Conservation (phyloP, 2,329 filamentous ascomycete genomes). For the Plectosphaerella cucumerina region DNA sequence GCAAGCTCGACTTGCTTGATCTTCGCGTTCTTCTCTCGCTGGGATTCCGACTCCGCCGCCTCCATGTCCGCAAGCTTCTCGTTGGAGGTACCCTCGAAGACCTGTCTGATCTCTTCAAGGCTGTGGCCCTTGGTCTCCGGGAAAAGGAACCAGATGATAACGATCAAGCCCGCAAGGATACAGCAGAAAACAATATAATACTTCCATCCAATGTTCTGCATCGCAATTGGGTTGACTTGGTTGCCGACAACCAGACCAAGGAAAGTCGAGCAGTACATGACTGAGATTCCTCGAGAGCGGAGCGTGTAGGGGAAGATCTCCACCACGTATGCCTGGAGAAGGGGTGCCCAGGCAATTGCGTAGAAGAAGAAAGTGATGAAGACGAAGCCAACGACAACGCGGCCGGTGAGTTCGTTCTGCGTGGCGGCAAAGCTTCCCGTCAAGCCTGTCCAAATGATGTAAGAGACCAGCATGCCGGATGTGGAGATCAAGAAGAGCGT, state of each 20-base stretch:
- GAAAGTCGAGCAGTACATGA: constrained; percentile 6
- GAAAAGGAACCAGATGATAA: constrained; percentile 31
- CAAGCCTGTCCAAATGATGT: constrained; percentile 33
- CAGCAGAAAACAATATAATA: constrained; percentile 35
- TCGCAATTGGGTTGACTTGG: constrained; percentile 35
- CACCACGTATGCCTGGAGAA: constrained; percentile 22
- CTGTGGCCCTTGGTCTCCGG: constrained; percentile 26
- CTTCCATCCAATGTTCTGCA: constrained; percentile 30
- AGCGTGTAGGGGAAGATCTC: constrained; percentile 21
- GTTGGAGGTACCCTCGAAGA: constrained; percentile 19
- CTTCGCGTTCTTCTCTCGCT: too few species aligned
- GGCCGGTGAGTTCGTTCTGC: constrained; percentile 15
- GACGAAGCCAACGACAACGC: constrained; percentile 26
- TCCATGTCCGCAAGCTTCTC: neutral
- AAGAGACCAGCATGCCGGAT: constrained; percentile 27
- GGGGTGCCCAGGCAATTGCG: constrained; percentile 27
- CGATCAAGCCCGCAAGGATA: constrained; percentile 24
- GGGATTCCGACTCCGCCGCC: neutral
- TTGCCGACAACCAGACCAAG: constrained; percentile 26
- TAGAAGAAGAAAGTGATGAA: constrained; percentile 34
- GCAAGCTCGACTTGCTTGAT: too few species aligned
- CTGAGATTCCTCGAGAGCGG: constrained; percentile 9
- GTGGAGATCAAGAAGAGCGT: constrained; percentile 25
- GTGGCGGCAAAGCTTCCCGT: constrained; percentile 14
- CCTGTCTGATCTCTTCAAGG: constrained; percentile 22